phyloP scores from a whole-genome alignment of 805 yeast genomes.

The Kregervanrija delftensis region DNA sequence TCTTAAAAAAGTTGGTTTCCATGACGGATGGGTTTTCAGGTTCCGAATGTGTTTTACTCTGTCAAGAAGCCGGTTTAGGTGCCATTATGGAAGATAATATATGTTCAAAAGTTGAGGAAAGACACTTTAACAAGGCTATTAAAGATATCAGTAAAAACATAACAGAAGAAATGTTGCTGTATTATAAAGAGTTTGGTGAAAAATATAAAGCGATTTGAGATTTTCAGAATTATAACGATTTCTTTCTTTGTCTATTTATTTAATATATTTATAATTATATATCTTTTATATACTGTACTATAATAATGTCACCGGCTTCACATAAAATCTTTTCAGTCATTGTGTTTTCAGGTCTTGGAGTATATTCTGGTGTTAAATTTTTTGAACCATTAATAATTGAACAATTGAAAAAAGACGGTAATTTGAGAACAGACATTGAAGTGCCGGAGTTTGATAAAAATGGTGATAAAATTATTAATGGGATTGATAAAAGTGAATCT shows the following conservation, averaged over 20 bases:
- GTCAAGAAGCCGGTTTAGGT: conserved; percentile 94
- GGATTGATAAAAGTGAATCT: conserved; percentile 13
- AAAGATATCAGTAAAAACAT: conserved; percentile 68
- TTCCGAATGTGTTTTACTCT: conserved; percentile 84
- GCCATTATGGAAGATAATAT: conserved; percentile 78
- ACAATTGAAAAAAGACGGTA: conserved; percentile 58
- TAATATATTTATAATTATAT: not conserved
- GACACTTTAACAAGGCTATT: conserved; percentile 62
- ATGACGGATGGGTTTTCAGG: conserved; percentile 91
- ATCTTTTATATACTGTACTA: not conserved
- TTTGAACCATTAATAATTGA: conserved; percentile 71
- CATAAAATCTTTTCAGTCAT: conserved; percentile 19
- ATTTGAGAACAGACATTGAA: conserved; percentile 51
- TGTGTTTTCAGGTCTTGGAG: conserved; percentile 31
- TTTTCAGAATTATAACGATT: not conserved
- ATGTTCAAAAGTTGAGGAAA: conserved; percentile 44
- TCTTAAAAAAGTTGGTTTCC: conserved; percentile 47
- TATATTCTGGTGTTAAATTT: conserved; percentile 53
- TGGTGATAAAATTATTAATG: conserved; percentile 27
- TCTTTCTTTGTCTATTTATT: not conserved
- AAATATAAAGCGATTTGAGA: conserved; percentile 18
- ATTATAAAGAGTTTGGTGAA: conserved; percentile 54
- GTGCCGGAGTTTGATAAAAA: conserved; percentile 47
- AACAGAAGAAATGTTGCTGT: conserved; percentile 76
- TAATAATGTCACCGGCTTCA: conserved; percentile 1